A percentile compares a stretch with the other conserved stretches of the same genome.
These are phyloP conservation scores for Aureobasidium sp. DNA, from an alignment of 2,329 filamentous ascomycete genomes.

Conservation along the genomic window DNA sequence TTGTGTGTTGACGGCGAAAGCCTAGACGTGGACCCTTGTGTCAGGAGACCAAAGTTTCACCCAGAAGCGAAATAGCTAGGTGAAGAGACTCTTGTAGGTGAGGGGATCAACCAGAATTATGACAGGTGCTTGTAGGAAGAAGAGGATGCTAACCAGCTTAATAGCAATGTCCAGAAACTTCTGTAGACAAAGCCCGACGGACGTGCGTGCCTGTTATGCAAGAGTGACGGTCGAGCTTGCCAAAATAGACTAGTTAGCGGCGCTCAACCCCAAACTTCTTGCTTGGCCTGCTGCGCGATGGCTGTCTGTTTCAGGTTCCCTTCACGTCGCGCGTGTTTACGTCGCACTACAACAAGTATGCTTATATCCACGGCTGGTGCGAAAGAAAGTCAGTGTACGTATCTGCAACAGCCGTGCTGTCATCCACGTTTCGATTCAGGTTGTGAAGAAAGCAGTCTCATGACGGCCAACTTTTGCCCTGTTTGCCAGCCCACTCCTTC, in stretches of 20 bases:
- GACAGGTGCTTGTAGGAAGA: background rate
- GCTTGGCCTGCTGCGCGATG: background rate
- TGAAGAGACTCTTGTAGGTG: background rate
- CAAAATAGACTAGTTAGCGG: background rate
- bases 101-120: background rate
- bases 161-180: slow-evolving; percentile 10
- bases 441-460: background rate
- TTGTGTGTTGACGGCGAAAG: background rate
- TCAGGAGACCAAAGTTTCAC: background rate
- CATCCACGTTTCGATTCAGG: background rate
- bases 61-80: background rate
- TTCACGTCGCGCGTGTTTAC: background rate
- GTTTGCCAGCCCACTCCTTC: slow-evolving; percentile 3
- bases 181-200: slow-evolving; percentile 1
- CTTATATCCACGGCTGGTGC: background rate
- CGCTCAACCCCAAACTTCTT: background rate
- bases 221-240: slow-evolving; percentile 10
- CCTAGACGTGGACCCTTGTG: slow-evolving; percentile 2
- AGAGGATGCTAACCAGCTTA: background rate
- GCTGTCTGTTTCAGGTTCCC: slow-evolving; percentile 3
- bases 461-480: slow-evolving; percentile 2
- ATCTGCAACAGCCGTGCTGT: background rate
- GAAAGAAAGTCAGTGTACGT: background rate
- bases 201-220: slow-evolving; percentile 10
- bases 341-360: background rate